phyloP scores from a whole-genome alignment of 2,329 filamentous ascomycete genomes.

The Calonectria pseudoreteaudii region DNA sequence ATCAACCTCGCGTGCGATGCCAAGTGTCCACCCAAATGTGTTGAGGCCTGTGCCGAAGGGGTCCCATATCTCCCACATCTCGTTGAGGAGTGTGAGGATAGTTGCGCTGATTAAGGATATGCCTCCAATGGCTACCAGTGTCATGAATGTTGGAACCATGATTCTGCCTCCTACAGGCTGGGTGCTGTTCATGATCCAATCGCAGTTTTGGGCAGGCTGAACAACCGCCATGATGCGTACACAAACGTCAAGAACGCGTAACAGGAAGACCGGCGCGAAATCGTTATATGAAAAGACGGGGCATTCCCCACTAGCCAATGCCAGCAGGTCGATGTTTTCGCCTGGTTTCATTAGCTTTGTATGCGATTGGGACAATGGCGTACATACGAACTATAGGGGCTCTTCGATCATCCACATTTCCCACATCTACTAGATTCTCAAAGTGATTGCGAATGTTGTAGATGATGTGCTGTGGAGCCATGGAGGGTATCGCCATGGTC shows the following conservation, averaged over 20 bases:
- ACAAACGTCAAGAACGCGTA: constrained; percentile 30
- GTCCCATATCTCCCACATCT: constrained; percentile 44
- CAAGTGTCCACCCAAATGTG: constrained; percentile 40
- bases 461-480: constrained; percentile 39
- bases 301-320: constrained; percentile 33
- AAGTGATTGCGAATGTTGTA: constrained; percentile 43
- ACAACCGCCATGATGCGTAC: constrained; percentile 23
- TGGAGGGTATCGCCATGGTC: constrained; percentile 22
- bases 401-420: constrained; percentile 29
- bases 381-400: constrained; percentile 40
- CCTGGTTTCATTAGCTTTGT: constrained; percentile 23
- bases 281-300: constrained; percentile 31
- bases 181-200: constrained; percentile 25
- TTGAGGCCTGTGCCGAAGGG: constrained; percentile 38
- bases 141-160: background rate
- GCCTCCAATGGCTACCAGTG: constrained; percentile 9
- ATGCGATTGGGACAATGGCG: background rate
- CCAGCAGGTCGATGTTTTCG: constrained; percentile 42
- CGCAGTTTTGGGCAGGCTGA: constrained; percentile 34
- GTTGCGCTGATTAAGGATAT: constrained; percentile 24
- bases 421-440: constrained; percentile 39
- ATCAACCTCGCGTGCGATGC: constrained; percentile 45
- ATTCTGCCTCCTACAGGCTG: background rate
- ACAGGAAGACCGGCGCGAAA: constrained; percentile 29
- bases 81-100: constrained; percentile 33